Base-by-base conservation (phyloP, 2,329 filamentous ascomycete species). In the Fusarium nelsonii region DNA sequence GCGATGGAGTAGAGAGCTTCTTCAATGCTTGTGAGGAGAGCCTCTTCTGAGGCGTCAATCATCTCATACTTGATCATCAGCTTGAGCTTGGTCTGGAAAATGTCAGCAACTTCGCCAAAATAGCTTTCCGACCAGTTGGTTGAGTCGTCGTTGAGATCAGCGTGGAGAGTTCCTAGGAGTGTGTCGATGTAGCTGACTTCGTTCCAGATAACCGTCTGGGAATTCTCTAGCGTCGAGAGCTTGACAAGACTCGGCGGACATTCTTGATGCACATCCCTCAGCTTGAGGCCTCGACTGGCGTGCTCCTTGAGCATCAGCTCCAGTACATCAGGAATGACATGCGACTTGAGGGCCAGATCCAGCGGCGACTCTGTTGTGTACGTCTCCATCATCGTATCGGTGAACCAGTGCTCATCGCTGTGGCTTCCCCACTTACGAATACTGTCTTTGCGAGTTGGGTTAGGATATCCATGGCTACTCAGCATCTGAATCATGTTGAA, bases 31-130 rank as follows among this genome's bases (percentile, higher is more conserved):
- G 33, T 28, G 15, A 69, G 40, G 2, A 59, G 16, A 20, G 20
- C 14, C 30, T 45, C 11, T 34, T 71, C 69, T 3, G 16, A 9
- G 1, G 32, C n/a, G 14, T 48, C 41, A 23, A 70, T 16, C 32
- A 61, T 65, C 2, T 46, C 5, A 26, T 69, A 48, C 33, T 53
- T 15, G 52, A 58, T 23, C 37, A 71, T 52, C 9, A 71, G 23
- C 4, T 49, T 16, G 8, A 71, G 16, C 52, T 71, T 71, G 9
- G 41, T 23, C 0, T 40, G 36, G 30, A 71, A 64, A 15, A 41
- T 40, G 20, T 70, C 45, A 6, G 49, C 61, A 2, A 55, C 44
- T 33, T 72, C 58, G 5, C 60, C 53, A 1, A 28, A 20, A 10
- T 46, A 60, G 3, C 12, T n/a, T 36, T 52, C 64, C 11, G 4